Evolutionary conservation across 208 protist genomes (phyloP), one percentile per base, ranked within the genome.

Genomic region (Acanthamoeba rhysodes): DNA sequence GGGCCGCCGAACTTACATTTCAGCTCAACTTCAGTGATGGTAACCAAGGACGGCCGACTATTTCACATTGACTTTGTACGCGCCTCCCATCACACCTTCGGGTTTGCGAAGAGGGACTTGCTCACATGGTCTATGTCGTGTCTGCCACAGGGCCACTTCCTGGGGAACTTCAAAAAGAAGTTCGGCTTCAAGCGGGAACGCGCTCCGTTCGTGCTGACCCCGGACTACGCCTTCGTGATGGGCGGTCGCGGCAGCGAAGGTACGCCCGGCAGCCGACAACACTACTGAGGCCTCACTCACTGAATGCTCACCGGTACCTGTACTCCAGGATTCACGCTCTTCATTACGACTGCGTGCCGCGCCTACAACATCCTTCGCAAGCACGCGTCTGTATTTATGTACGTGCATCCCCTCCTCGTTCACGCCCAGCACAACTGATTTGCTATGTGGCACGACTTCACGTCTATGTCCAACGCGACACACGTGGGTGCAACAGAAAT

Each of bases 51-150:
- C 27, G 76, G 76, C 24, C 76, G 41, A 10, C 24, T 84, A 8
- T 84, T 84, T 45, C 76, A 98, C 90, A 99, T 99, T 90, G 98
- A 99, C 76, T 99, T 99, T 96, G 98, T 80, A 53, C 48, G 72
- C 72, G 72, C 22, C 24, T 14, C 16, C 72, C 0, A 14, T 80
- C 9, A 9, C 2, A 9, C 29, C 14, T 14, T 53, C 16, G 45
- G 45, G 45, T 50, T 50, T 50, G 45, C 45, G 48, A 0, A 0
- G 48, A 18, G 48, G 14, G 48, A 14, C 48, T 16, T 62, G 57
- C 20, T 62, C 20, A 62, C 20, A 0, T 8, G 27, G 12, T 10
- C 45, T 10, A 45, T 76, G 12, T 0, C 2, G 16, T 29, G 2
- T 16, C 0, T 53, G 48, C 32, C 8, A 16, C 32, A 80, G 72